Percentiles rank a stretch among this genome's conserved stretches.
Conservation (phyloP, 1,284 basidiomycete genomes). For the Cutaneotrichosporon sp. region DNA sequence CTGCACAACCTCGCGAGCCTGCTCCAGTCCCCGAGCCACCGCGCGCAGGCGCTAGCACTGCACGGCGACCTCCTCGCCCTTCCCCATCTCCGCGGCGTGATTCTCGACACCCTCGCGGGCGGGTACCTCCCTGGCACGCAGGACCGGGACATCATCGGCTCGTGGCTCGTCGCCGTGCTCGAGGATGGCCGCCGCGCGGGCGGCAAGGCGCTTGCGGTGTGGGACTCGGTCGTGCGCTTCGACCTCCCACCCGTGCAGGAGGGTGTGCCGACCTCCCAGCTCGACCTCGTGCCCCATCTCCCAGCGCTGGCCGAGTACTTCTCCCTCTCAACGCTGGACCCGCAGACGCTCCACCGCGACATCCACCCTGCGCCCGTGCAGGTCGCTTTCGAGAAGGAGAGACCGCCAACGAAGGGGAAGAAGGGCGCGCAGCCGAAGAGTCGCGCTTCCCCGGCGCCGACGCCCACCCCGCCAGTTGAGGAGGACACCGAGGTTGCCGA, state of each 20-base stretch:
- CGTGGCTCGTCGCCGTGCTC: slow-evolving; percentile 63
- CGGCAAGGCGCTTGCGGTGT: slow-evolving; percentile 37
- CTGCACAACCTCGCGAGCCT: slow-evolving; percentile 82
- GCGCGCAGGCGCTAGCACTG: slow-evolving; percentile 69
- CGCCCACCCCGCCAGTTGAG: slow-evolving; percentile 23
- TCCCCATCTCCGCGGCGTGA: slow-evolving; percentile 59
- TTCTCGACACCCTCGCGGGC: slow-evolving; percentile 61
- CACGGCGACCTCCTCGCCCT: slow-evolving; percentile 69
- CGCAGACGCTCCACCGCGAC: slow-evolving; percentile 64
- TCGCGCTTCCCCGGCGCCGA: slow-evolving; percentile 17
- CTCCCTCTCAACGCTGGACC: slow-evolving; percentile 63
- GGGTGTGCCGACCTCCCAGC: slow-evolving; percentile 19
- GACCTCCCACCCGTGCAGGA: slow-evolving; percentile 6
- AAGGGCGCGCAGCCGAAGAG: slow-evolving; percentile 9
- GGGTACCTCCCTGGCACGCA: slow-evolving; percentile 60
- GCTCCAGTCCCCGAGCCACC: slow-evolving; percentile 76
- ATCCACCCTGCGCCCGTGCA: slow-evolving; percentile 64
- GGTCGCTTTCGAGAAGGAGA: slow-evolving; percentile 26
- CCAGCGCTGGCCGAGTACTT: slow-evolving; percentile 48
- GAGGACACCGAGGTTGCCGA: slow-evolving; percentile 53
- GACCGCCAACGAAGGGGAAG: slow-evolving; percentile 26
- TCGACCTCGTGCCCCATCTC: slow-evolving; percentile 55
- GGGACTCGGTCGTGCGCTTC: slow-evolving; percentile 38
- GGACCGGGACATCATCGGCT: slow-evolving; percentile 70
- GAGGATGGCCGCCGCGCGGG: slow-evolving; percentile 49